Evolutionary conservation across 2,329 filamentous ascomycete genomes (phyloP), one percentile per base, ranked within the genome.

Genomic region (Ophiobolus disseminans): DNA sequence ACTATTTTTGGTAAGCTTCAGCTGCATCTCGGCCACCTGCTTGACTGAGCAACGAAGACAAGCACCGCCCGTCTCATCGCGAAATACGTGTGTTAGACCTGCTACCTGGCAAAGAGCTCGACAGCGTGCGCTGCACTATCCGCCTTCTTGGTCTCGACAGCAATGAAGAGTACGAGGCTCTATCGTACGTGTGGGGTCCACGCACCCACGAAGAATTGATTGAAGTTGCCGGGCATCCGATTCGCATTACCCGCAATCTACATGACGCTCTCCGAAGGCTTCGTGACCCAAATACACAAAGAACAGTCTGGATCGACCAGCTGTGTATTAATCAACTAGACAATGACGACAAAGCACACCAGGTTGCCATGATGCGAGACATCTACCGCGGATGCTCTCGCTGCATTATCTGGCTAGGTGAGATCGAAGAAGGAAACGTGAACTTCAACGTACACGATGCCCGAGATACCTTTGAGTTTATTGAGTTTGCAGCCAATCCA

Each of bases 241-340:
- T 60, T 1, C 31, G 5, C 1, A 36, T 63, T 10, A 63, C 60
- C 6, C 35, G 36, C 5, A 65, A 60, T 22, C 48, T 67, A 4
- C 35, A 51, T 19, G 38, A 22, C 21, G 61, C 58, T 2, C 35
- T 63, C 5, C 31, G 40, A 20, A 53, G 53, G 14, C 50, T 68
- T 37, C 58, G 62, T 13, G 21, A 55, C 23, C 22, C n/a, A n/a
- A n/a, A n/a, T n/a, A n/a, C n/a, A n/a, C n/a, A n/a, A n/a, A n/a
- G 53, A 5, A 50, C 47, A 5, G 16, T 64, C 1, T 69, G 66
- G 65, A 53, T 64, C 23, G 66, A 68, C 40, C 58, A 64, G 21
- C 34, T 70, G 2, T 70, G 68, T 39, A 70, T 70, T 42, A 57
- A 70, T 35, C 65, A 69, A 44, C 39, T 43, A 21, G 55, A 65